Conservation (phyloP, 73 alveolate species). For the Breviolum minutum region DNA sequence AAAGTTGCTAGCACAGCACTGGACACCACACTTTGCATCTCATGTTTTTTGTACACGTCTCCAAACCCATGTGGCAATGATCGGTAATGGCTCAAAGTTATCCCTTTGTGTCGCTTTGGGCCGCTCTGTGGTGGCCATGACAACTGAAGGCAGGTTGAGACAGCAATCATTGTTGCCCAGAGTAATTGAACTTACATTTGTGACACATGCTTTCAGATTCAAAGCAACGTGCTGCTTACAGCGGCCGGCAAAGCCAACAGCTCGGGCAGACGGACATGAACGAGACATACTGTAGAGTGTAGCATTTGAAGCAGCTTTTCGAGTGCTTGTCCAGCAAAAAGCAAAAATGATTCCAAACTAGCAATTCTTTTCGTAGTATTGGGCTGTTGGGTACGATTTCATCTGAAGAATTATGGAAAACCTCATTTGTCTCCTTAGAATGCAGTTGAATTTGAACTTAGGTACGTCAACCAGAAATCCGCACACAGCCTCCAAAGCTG, state of each 20-base stretch:
- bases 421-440: background rate
- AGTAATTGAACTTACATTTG: too few relatives aligned
- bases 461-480: slow-evolving; percentile 82
- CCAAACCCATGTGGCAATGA: too few relatives aligned
- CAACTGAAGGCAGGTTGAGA: background rate
- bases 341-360: background rate
- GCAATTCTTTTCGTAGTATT: background rate
- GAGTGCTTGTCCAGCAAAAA: background rate
- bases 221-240: slow-evolving; percentile 28
- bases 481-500: slow-evolving; percentile 58
- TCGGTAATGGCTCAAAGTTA: background rate
- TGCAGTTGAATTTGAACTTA: background rate
- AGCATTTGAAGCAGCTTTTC: background rate
- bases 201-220: background rate
- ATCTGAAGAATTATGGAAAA: background rate
- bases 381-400: background rate
- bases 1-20: too few relatives aligned
- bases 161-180: background rate
- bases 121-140: slow-evolving; percentile 45
- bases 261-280: background rate
- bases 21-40: too few relatives aligned
- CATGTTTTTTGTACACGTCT: too few relatives aligned
- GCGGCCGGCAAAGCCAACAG: slow-evolving; percentile 26
- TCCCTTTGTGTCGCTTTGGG: background rate
- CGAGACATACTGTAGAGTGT: too few relatives aligned